Evolutionary conservation across 1,284 basidiomycete genomes (phyloP).

Genomic region (Trichosporon faecale): DNA sequence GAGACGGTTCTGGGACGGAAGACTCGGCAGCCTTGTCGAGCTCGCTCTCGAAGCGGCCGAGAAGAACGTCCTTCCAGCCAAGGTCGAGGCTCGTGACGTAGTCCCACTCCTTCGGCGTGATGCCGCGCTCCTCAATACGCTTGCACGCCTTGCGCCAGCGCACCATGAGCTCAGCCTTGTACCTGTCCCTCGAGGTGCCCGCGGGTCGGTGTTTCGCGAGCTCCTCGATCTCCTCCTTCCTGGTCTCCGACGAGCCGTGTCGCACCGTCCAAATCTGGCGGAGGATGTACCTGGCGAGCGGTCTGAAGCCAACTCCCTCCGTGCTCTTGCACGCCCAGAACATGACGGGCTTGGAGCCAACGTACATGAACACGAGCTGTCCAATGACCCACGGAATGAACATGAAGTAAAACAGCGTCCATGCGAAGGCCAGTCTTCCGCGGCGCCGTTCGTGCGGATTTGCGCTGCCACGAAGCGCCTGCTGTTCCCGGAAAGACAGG

Average conservation of each 20-base stretch:
- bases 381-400: background rate
- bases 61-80: background rate
- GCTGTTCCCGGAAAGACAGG: background rate
- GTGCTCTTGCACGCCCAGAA: background rate
- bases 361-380: slow-evolving; percentile 2
- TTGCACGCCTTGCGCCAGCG: background rate
- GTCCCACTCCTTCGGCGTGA: background rate
- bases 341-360: background rate
- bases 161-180: background rate
- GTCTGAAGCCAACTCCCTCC: background rate
- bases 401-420: slow-evolving; percentile 2
- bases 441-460: background rate
- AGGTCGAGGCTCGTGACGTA: background rate
- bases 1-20: background rate
- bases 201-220: background rate
- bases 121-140: slow-evolving; percentile 1
- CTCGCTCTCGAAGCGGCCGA: background rate
- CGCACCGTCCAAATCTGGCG: background rate
- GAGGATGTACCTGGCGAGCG: background rate
- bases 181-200: background rate
- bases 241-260: background rate
- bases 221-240: background rate
- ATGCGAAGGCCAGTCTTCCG: background rate
- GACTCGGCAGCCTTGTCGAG: background rate
- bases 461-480: background rate